phyloP scores from a whole-genome alignment of 225 moss, liverwort and hornwort genomes.

The Antitrichia curtipendula region DNA sequence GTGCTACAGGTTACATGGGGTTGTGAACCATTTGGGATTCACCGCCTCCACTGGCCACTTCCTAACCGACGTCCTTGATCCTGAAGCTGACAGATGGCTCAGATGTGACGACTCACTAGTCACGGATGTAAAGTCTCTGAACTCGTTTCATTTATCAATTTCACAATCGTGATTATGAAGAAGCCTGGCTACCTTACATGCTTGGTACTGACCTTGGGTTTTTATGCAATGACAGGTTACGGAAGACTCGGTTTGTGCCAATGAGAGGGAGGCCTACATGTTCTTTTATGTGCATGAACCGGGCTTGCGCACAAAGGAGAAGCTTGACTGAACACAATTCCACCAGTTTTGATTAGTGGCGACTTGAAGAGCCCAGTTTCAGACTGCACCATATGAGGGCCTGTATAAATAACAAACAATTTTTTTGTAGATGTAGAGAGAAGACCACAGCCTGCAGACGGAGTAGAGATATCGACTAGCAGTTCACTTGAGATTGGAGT shows the following conservation, averaged over 20 bases:
- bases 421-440: constrained; percentile 2
- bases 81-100: constrained; percentile 21
- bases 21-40: constrained; percentile 35
- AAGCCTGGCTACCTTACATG: not conserved
- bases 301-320: not conserved
- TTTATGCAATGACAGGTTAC: not conserved
- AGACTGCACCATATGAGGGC: not conserved
- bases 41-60: constrained; percentile 36
- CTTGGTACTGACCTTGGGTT: not conserved
- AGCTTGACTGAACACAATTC: not conserved
- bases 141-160: not conserved
- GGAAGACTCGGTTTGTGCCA: constrained; percentile 17
- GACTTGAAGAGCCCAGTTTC: not conserved
- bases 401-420: not conserved
- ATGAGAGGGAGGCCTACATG: constrained; percentile 38
- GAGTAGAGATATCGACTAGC: not conserved
- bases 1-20: constrained; percentile 21
- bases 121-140: not conserved
- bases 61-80: constrained; percentile 10
- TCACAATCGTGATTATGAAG: not conserved
- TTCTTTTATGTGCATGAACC: constrained; percentile 48
- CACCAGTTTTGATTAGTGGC: not conserved
- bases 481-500: not conserved
- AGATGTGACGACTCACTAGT: constrained; percentile 38
- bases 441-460: not conserved